Percentiles rank a stretch among this genome's conserved stretches.
phyloP scores from a whole-genome alignment of 2,329 filamentous ascomycete species.

The Sporothrix brasiliensis region DNA sequence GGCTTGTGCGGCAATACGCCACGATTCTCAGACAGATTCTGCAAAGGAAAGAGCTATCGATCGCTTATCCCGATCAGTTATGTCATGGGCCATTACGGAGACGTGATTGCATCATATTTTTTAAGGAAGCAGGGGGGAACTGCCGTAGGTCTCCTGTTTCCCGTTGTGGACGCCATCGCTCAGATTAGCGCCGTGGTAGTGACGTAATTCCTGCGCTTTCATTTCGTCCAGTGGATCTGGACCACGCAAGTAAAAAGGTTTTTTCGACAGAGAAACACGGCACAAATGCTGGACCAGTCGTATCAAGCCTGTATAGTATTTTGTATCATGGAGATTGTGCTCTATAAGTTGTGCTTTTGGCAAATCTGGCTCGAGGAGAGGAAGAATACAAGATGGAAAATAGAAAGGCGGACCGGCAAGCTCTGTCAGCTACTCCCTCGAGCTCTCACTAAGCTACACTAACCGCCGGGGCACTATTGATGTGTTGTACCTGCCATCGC shows the following conservation, averaged over 20 bases:
- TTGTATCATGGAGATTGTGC: background rate
- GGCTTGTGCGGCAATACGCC: conserved; percentile 15
- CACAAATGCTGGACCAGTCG: background rate
- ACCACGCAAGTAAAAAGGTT: background rate
- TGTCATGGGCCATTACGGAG: conserved; percentile 13
- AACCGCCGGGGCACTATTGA: background rate
- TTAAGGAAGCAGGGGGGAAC: background rate
- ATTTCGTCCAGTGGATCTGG: conserved; percentile 7
- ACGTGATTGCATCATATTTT: too few relatives aligned
- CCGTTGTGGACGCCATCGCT: background rate
- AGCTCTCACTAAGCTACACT: conserved; percentile 24
- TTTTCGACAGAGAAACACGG: background rate
- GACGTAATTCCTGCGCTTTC: conserved; percentile 29
- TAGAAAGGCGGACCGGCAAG: background rate
- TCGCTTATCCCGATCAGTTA: conserved; percentile 14
- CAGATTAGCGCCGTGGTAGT: conserved; percentile 25
- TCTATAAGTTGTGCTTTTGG: background rate
- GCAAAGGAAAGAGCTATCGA: conserved; percentile 3
- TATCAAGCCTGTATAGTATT: background rate
- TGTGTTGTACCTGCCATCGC: background rate
- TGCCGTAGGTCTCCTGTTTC: conserved; percentile 7
- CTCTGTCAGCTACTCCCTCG: conserved; percentile 3
- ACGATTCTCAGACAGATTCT: conserved; percentile 8
- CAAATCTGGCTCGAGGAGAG: background rate
- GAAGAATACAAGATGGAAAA: background rate